These are phyloP conservation scores for Penicillium pulvis DNA, from an alignment of 495 filamentous ascomycete species.

Conservation along the genomic window DNA sequence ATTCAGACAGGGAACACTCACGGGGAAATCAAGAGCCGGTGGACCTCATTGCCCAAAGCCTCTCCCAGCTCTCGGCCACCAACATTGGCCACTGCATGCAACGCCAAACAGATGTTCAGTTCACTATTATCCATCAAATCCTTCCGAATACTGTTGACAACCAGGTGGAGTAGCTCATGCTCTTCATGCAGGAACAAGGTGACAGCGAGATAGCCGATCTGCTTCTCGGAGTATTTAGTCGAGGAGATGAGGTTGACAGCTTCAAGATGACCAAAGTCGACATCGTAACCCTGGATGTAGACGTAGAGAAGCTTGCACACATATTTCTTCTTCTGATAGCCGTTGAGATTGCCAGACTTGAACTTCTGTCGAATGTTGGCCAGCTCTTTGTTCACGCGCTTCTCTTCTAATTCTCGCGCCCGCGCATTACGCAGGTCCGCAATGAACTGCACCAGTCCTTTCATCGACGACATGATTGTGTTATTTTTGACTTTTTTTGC, in stretches of 20 bases:
- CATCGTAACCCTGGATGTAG: slow-evolving; percentile 98
- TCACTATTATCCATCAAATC: slow-evolving; percentile 94
- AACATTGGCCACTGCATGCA: slow-evolving; percentile 98
- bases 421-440: slow-evolving; percentile 94
- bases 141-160: slow-evolving; percentile 98
- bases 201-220: slow-evolving; percentile 97
- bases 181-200: slow-evolving; percentile 97
- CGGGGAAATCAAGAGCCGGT: slow-evolving; percentile 94
- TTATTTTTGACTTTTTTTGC: not conserved
- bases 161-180: slow-evolving; percentile 92
- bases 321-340: slow-evolving; percentile 99
- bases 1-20: slow-evolving; percentile 49
- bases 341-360: slow-evolving; percentile 82
- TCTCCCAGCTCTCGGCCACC: slow-evolving; percentile 97
- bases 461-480: slow-evolving; percentile 68
- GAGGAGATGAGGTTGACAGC: slow-evolving; percentile 97
- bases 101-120: slow-evolving; percentile 93
- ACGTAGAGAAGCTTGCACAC: slow-evolving; percentile 99
- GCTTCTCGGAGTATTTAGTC: slow-evolving; percentile 97
- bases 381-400: slow-evolving; percentile 98
- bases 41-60: slow-evolving; percentile 88
- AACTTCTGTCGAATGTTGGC: slow-evolving; percentile 88
- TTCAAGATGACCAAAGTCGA: slow-evolving; percentile 98
- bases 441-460: slow-evolving; percentile 95
- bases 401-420: slow-evolving; percentile 95